Evolutionary conservation across 805 yeast genomes (phyloP).

Genomic region (Candida andamanensis): DNA sequence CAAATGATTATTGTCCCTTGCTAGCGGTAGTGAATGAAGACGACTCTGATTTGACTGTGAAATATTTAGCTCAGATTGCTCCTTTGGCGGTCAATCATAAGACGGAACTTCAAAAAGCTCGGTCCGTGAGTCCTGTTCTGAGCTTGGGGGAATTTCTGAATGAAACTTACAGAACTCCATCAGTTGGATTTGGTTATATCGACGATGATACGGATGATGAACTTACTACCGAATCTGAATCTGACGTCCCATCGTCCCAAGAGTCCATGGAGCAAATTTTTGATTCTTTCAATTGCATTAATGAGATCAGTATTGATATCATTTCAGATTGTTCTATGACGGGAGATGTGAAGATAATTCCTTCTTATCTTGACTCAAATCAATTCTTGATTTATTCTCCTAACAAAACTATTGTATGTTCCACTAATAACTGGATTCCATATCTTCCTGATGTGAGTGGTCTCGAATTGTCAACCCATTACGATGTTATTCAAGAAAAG

Average conservation of each 20-base stretch:
- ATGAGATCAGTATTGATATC: slow-evolving; percentile 13
- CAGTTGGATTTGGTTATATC: slow-evolving; percentile 5
- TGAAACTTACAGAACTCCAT: slow-evolving; percentile 2
- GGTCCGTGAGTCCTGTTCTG: not conserved
- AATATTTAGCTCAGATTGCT: slow-evolving; percentile 20
- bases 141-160: not conserved
- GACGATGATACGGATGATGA: slow-evolving; percentile 2
- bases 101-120: not conserved
- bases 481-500: not conserved
- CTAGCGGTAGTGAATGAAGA: slow-evolving; percentile 12
- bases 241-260: too few relatives aligned
- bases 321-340: slow-evolving; percentile 6
- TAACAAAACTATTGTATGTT: slow-evolving; percentile 10
- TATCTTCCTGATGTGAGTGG: slow-evolving; percentile 3
- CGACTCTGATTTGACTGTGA: slow-evolving; percentile 5
- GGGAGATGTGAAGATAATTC: slow-evolving; percentile 1
- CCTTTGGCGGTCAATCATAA: slow-evolving; percentile 21
- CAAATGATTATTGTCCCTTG: slow-evolving; percentile 11
- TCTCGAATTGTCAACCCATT: slow-evolving; percentile 4
- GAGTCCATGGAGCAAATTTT: too few relatives aligned
- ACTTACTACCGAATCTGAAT: not conserved
- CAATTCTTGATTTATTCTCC: slow-evolving; percentile 4
- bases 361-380: slow-evolving; percentile 6
- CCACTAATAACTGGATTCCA: slow-evolving; percentile 14
- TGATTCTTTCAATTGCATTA: not conserved